phyloP scores from a whole-genome alignment of 305 asterid species.

The Petunia hybrid region DNA sequence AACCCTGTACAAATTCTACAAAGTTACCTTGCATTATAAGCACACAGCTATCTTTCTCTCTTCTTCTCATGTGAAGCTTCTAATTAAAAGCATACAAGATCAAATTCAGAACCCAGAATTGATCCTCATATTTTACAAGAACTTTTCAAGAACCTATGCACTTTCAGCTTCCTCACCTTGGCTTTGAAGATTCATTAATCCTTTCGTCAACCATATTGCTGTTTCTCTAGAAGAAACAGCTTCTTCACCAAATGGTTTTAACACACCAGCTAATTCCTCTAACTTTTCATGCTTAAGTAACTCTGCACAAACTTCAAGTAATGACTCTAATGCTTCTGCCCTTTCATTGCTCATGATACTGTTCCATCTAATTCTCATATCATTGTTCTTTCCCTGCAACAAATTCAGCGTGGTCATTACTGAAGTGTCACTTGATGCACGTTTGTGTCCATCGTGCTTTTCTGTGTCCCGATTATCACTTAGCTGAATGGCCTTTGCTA shows the following conservation, averaged over 20 bases:
- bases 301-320: conserved; percentile 84
- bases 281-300: conserved; percentile 72
- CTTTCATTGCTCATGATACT: conserved; percentile 49
- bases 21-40: background rate
- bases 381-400: background rate
- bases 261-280: conserved; percentile 80
- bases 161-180: conserved; percentile 39
- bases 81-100: background rate
- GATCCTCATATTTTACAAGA: background rate
- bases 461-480: background rate
- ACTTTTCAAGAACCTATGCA: background rate
- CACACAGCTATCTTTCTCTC: background rate
- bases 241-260: conserved; percentile 78
- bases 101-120: background rate
- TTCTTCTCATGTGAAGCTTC: background rate
- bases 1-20: too few species aligned
- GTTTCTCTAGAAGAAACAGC: conserved; percentile 90
- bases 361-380: background rate
- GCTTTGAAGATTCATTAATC: conserved; percentile 67
- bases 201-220: conserved; percentile 87
- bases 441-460: background rate
- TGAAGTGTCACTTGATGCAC: conserved; percentile 23
- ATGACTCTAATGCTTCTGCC: conserved; percentile 81
- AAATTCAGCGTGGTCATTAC: background rate
- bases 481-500: conserved; percentile 28